Evolutionary conservation across 805 yeast species (phyloP).

Genomic region (Zygoascus bituminiphila): DNA sequence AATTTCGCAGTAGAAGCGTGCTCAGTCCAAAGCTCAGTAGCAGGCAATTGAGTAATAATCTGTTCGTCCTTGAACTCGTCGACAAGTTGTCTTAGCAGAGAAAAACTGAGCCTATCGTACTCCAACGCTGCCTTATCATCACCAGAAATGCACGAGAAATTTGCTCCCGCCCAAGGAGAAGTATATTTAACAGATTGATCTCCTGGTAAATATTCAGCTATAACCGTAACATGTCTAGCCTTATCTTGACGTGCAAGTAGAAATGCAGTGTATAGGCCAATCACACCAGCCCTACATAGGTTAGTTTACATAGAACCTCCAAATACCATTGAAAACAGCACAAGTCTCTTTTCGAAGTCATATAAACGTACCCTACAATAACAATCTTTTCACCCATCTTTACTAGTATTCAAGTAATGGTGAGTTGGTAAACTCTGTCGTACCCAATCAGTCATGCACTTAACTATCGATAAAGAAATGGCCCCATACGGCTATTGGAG

Average conservation of each 20-base stretch:
- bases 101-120: constrained; percentile 52
- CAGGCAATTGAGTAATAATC: constrained; percentile 49
- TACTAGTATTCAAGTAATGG: no score
- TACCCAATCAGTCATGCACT: no score
- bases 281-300: constrained; percentile 47
- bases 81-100: constrained; percentile 38
- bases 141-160: constrained; percentile 54
- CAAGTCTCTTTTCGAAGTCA: not conserved
- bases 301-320: not conserved
- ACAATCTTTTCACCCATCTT: constrained; percentile 19
- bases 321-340: not conserved
- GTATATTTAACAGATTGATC: constrained; percentile 68
- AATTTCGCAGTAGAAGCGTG: constrained; percentile 41
- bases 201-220: constrained; percentile 68
- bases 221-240: constrained; percentile 39
- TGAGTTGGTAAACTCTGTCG: no score
- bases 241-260: constrained; percentile 38
- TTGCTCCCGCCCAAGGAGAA: constrained; percentile 75
- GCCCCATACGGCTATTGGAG: no score
- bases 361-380: constrained; percentile 15
- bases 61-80: constrained; percentile 41
- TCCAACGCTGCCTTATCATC: constrained; percentile 42
- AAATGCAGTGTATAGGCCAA: constrained; percentile 57
- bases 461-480: no score
- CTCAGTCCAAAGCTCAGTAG: constrained; percentile 45